phyloP scores from a whole-genome alignment of 768 basidiomycete genomes.

The Holtermanniella nyarrowii region DNA sequence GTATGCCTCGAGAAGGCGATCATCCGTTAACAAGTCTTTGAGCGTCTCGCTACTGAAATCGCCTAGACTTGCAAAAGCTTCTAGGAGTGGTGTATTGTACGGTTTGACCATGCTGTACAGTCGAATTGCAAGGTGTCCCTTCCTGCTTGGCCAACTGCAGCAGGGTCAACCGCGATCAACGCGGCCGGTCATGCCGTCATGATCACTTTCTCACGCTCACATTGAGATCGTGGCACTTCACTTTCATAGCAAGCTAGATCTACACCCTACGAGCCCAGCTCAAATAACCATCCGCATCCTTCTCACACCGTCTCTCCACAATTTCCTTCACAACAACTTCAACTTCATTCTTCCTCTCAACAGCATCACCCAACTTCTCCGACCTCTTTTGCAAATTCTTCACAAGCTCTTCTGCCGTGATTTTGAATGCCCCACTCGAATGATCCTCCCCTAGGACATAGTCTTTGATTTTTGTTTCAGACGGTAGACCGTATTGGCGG shows the following conservation, averaged over 20 bases:
- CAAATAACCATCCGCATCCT: conserved; percentile 26
- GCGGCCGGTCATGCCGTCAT: too few relatives aligned
- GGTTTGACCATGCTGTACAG: not conserved
- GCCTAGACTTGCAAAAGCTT: conserved; percentile 5
- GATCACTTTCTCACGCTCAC: not conserved
- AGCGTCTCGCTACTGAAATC: conserved; percentile 50
- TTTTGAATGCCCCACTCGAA: conserved; percentile 54
- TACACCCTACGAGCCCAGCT: too few relatives aligned
- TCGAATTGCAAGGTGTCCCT: too few relatives aligned
- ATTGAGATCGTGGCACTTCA: not conserved
- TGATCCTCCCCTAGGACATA: conserved; percentile 57
- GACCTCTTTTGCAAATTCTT: conserved; percentile 50
- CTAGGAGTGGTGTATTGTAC: conserved; percentile 3
- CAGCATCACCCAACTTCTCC: conserved; percentile 47
- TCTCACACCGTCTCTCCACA: conserved; percentile 47
- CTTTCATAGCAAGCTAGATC: not conserved
- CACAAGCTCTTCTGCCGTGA: conserved; percentile 57
- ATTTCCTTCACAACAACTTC: conserved; percentile 70
- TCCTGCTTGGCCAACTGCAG: too few relatives aligned
- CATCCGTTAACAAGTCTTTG: conserved; percentile 76
- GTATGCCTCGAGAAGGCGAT: conserved; percentile 72
- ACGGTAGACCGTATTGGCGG: conserved; percentile 53
- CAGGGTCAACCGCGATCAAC: too few relatives aligned
- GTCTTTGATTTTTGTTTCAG: conserved; percentile 60
- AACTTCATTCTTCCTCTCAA: conserved; percentile 40